These are phyloP conservation scores for Boletus smithii DNA, from an alignment of 1,284 basidiomycete genomes.

Conservation along the genomic window DNA sequence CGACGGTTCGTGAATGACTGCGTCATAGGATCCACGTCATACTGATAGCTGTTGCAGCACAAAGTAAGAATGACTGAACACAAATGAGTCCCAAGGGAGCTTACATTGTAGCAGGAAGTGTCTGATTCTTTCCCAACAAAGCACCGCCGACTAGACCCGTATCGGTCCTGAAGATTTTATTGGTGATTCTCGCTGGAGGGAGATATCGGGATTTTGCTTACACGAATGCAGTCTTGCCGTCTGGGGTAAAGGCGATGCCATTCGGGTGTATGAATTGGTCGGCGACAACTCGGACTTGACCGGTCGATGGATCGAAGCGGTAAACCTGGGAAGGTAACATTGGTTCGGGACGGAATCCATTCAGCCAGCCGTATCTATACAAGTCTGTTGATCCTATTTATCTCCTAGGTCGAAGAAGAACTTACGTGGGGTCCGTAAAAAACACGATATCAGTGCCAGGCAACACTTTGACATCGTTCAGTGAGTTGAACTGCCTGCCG, in stretches of 20 bases:
- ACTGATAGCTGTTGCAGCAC: slow-evolving; percentile 51
- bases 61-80: not conserved
- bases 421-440: slow-evolving; percentile 68
- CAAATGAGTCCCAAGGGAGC: slow-evolving; percentile 14
- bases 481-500: slow-evolving; percentile 77
- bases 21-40: slow-evolving; percentile 60
- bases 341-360: slow-evolving; percentile 62
- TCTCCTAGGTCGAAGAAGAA: slow-evolving; percentile 2
- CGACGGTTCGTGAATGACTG: slow-evolving; percentile 60
- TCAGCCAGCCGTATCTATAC: slow-evolving; percentile 58
- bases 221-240: slow-evolving; percentile 67
- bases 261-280: slow-evolving; percentile 62
- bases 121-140: slow-evolving; percentile 56
- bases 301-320: slow-evolving; percentile 61
- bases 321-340: slow-evolving; percentile 73
- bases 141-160: slow-evolving; percentile 46
- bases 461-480: slow-evolving; percentile 77
- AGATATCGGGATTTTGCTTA: slow-evolving; percentile 35
- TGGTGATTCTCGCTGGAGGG: not conserved
- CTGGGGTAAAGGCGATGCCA: slow-evolving; percentile 66
- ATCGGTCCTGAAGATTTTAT: slow-evolving; percentile 43
- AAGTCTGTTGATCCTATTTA: not conserved
- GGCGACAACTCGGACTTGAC: slow-evolving; percentile 64
- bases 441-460: slow-evolving; percentile 58
- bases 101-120: slow-evolving; percentile 66